Evolutionary conservation across 2,329 filamentous ascomycete genomes (phyloP).

Genomic region (Fusarium zealandicum): DNA sequence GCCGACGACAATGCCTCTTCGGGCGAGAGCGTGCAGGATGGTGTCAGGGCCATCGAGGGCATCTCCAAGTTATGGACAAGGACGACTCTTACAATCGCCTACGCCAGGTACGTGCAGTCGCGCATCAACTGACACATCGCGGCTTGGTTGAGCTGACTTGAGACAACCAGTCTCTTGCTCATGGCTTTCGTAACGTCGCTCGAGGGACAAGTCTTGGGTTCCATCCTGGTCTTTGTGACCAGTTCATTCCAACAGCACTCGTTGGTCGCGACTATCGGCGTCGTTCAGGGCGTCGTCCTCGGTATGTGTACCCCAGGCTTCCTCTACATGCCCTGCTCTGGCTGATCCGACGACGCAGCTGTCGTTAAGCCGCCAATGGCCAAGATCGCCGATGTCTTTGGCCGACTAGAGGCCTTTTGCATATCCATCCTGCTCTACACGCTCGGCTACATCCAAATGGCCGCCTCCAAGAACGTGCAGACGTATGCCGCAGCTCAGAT

Average conservation of each 20-base stretch:
- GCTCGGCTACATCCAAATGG: constrained; percentile 65
- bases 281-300: constrained; percentile 50
- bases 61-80: constrained; percentile 35
- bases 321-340: too few relatives aligned
- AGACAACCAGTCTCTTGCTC: constrained; percentile 27
- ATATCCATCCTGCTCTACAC: constrained; percentile 62
- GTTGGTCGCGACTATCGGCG: constrained; percentile 53
- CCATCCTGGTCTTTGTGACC: constrained; percentile 37
- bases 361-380: constrained; percentile 52
- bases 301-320: neutral
- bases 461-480: constrained; percentile 60
- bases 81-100: constrained; percentile 17
- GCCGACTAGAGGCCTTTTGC: constrained; percentile 65
- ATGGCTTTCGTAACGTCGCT: constrained; percentile 36
- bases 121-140: neutral
- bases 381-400: constrained; percentile 68
- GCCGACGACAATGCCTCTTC: neutral
- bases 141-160: neutral
- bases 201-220: constrained; percentile 31
- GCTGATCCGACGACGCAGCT: constrained; percentile 3
- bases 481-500: constrained; percentile 63
- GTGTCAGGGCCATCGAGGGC: constrained; percentile 36
- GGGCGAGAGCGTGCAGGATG: neutral
- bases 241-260: constrained; percentile 54
- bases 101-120: constrained; percentile 4